Evolutionary conservation across 192 early-diverging fungal genomes (phyloP), one percentile per base, ranked within the genome.

Genomic region (Coemansia sp.): DNA sequence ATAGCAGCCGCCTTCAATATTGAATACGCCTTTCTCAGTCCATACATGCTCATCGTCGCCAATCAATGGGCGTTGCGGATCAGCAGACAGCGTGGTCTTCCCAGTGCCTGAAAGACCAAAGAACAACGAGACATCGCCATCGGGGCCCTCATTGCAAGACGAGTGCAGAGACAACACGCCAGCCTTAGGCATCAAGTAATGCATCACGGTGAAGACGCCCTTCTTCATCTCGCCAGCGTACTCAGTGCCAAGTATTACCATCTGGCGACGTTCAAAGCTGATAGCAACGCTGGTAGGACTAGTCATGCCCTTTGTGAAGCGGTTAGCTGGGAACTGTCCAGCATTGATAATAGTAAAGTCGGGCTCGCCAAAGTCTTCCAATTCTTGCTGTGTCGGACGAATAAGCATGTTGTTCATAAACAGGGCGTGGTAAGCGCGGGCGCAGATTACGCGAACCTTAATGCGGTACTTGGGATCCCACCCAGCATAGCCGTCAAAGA

Each of bases 211-310:
- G 83, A 97, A 95, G 61, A 93, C 87, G 76, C 96, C 96, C 89
- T 98, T 98, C 85, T 98, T 98, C 96, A 98, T 98, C 84, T 98
- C 96, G 58, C 96, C 96, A 59, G 96, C 96, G 68, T 98, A 98
- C 79, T 97, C 91, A 62, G 94, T 94, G 50, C 96, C 96, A 44
- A 98, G 85, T 55, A 98, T 98, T 32, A 98, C 92, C 96, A 98
- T 98, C 82, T 98, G 93, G 28, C 76, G 73, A 77, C 91, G 89
- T 73, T 90, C 88, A 62, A 98, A 98, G 89, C 91, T 93, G 76
- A 98, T 82, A 22, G 93, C 85, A 48, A 98, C 90, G 56, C 90
- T 92, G 66, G 96, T 98, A 60, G 83, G 88, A 58, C 93, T 95
- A 59, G 94, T 95, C 93, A 98, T 95, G 55, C 96, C 96, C 58